Base-by-base conservation (phyloP, 768 basidiomycete species). In the Pulveroboletus frians region DNA sequence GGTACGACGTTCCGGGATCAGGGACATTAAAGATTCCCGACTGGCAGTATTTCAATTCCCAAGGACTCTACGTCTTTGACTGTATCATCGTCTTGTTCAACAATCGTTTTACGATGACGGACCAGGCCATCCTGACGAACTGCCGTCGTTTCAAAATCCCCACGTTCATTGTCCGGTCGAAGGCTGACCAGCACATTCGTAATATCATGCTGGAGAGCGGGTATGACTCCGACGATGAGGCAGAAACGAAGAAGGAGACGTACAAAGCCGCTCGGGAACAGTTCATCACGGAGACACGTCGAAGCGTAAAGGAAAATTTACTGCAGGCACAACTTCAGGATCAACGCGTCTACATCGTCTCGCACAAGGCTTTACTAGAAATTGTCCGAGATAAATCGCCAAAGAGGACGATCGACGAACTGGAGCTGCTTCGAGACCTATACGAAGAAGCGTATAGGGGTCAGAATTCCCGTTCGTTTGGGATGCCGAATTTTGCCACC, bases 1-100 rank as follows among this genome's bases (percentile, higher is more conserved):
- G 71, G 71, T 72, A 68, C 43, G 70, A 72, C 32, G 49, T 72
- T 23, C 71, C 70, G 0, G 71, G 71, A 14, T 70, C 70, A 9
- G 69, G 67, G 7, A 72, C 71, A 2, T 47, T 65, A n/a, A 61
- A 55, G 34, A 53, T 69, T 40, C 61, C 67, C 17, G 68, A 67
- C 44, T 71, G 68, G 68, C 61, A 69, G 32, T 72, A 72, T 50
- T 71, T 72, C 51, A 69, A 69, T 30, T 59, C 65, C 10, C 67
- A 71, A 39, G 70, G 70, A 10, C 60, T 72, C 29, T 72, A 62
- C 43, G 57, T 69, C 47, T 71, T 72, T 46, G 69, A 72, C 39
- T 64, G 60, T 21, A 53, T 72, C 52, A 47, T 72, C 44, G 58
- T 72, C 21, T 48, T 71, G 10, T 65, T 69, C 58, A 64, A 67